These are phyloP conservation scores for Colletotrichum spinosum DNA, from an alignment of 2,329 filamentous ascomycete species.

Conservation along the genomic window DNA sequence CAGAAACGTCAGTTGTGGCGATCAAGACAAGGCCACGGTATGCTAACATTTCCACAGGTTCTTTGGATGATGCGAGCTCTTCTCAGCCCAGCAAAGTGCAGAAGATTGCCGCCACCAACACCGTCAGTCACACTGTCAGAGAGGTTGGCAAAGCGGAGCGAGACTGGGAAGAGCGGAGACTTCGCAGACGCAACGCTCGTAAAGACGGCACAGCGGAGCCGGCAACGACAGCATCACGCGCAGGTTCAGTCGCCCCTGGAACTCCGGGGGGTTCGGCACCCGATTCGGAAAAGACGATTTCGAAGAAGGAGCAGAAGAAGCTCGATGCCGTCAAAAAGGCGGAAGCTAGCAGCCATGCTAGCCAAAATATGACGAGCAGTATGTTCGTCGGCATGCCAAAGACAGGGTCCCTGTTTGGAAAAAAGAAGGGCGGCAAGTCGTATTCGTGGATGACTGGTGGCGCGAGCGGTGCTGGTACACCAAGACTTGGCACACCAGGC, in stretches of 20 bases:
- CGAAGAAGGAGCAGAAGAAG: slow-evolving; percentile 88
- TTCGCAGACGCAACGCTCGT: slow-evolving; percentile 75
- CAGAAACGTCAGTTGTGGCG: slow-evolving; percentile 67
- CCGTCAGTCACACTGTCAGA: slow-evolving; percentile 65
- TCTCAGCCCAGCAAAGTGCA: slow-evolving; percentile 58
- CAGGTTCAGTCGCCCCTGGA: slow-evolving; percentile 68
- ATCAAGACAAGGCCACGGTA: slow-evolving; percentile 9
- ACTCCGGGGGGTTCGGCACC: slow-evolving; percentile 73
- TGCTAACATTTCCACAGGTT: slow-evolving; percentile 49
- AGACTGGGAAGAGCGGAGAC: slow-evolving; percentile 77
- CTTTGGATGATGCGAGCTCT: slow-evolving; percentile 44
- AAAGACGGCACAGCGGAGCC: slow-evolving; percentile 67
- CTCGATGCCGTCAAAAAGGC: slow-evolving; percentile 80
- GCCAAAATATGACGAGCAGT: slow-evolving; percentile 85
- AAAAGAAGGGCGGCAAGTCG: slow-evolving; percentile 73
- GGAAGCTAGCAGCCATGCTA: slow-evolving; percentile 82
- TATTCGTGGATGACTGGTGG: slow-evolving; percentile 80
- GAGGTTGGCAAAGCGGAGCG: slow-evolving; percentile 74
- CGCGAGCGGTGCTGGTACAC: slow-evolving; percentile 65
- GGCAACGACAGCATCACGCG: slow-evolving; percentile 59
- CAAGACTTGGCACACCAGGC: slow-evolving; percentile 52
- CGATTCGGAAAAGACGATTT: slow-evolving; percentile 75
- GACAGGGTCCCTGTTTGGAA: slow-evolving; percentile 66
- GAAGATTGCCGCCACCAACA: slow-evolving; percentile 61
- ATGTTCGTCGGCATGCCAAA: slow-evolving; percentile 76